Evolutionary conservation across 192 early-diverging fungal genomes (phyloP), one percentile per base, ranked within the genome.

Genomic region (Entrophospora sp.): DNA sequence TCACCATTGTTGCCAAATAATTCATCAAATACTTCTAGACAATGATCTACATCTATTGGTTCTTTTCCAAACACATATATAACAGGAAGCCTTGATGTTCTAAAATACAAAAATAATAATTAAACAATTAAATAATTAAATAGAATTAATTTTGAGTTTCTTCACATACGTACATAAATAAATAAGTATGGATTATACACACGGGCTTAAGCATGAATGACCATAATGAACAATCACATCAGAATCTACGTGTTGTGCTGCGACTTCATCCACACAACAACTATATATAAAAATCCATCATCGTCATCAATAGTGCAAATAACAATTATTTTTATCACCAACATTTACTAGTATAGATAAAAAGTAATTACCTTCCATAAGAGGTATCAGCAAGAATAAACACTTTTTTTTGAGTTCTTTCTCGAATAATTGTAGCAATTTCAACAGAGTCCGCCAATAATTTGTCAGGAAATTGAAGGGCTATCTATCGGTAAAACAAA

Each of bases 201-300:
- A 87, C 83, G 87, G 81, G 66, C 86, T 88, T 38, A 97, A 73
- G 67, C 97, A 99, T 6, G 94, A 85, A 22, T 87, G 87, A 3
- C 97, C 97, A 79, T 91, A 99, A 73, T 99, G 97, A 30, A 99
- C 83, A 30, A 99, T 86, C n/a, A 91, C 68, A 45, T 97, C 90
- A 13, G 93, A 85, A 7, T 74, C 53, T 34, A 85, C 86, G 67
- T 99, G 97, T 73, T 93, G 82, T 6, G 94, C 94, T 22, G 97
- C 95, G 1, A 99, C 88, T 67, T 95, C 92, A 71, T 99, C 97
- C 1, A 96, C 92, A 71, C 97, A 99, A 73, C 97, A 99, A 73
- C 91, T 91, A 61, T 18, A n/a, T 2, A 36, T 31, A 53, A 30
- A 32, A 20, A 34, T n/a, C n/a, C n/a, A n/a, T n/a, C n/a, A n/a